A percentile compares a stretch with the other conserved stretches of the same genome.
Evolutionary conservation across 2,329 filamentous ascomycete genomes (phyloP).

Genomic region (Samsoniella hepiali): DNA sequence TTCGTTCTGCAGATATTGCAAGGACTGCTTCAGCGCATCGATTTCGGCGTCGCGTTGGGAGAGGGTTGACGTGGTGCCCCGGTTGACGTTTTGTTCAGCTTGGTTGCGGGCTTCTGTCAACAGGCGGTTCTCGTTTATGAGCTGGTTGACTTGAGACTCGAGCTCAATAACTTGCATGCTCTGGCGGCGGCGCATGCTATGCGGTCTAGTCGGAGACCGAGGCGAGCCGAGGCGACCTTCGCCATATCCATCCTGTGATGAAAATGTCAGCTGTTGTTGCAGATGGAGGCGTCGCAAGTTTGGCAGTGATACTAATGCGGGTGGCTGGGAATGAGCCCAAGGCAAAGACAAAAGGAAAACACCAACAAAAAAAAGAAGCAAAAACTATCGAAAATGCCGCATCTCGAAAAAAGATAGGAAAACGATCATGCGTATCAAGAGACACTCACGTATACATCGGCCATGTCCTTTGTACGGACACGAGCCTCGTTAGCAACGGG

Average conservation of each 20-base stretch:
- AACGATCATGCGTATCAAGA: slow-evolving; percentile 22
- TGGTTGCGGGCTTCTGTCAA: slow-evolving; percentile 69
- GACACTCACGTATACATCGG: slow-evolving; percentile 85
- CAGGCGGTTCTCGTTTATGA: slow-evolving; percentile 78
- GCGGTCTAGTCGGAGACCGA: slow-evolving; percentile 86
- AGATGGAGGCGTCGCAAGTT: neutral
- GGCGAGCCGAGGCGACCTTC: slow-evolving; percentile 84
- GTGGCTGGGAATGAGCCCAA: slow-evolving; percentile 11
- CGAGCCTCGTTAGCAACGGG: slow-evolving; percentile 85
- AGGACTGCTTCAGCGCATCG: slow-evolving; percentile 71
- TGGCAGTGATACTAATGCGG: neutral
- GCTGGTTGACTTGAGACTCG: slow-evolving; percentile 78
- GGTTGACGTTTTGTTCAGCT: slow-evolving; percentile 63
- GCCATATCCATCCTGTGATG: slow-evolving; percentile 80
- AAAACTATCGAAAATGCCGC: neutral
- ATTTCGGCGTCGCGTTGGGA: slow-evolving; percentile 86
- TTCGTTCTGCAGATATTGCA: slow-evolving; percentile 79
- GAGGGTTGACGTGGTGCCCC: slow-evolving; percentile 66
- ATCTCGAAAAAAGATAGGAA: slow-evolving; percentile 9
- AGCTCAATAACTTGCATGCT: slow-evolving; percentile 97
- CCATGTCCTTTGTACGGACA: slow-evolving; percentile 79
- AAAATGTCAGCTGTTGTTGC: slow-evolving; percentile 22
- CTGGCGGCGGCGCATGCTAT: slow-evolving; percentile 93
- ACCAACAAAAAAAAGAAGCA: slow-evolving; percentile 7
- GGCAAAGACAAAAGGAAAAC: slow-evolving; percentile 7